Evolutionary conservation across 1,284 basidiomycete species (phyloP).

Genomic region (Neolentinus lepideus): DNA sequence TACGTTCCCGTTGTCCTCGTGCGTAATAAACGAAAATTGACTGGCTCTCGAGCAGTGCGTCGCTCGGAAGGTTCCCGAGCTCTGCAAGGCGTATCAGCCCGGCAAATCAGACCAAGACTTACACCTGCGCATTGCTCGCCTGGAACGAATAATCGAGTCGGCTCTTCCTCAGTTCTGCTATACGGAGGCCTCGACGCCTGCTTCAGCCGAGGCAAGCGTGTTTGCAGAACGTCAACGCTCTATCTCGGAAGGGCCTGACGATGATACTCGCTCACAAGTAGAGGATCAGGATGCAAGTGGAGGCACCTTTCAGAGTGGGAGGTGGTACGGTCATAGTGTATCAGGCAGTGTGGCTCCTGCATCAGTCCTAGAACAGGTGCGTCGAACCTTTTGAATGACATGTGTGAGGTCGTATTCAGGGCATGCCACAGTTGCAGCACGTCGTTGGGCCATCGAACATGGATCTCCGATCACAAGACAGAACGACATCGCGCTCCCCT

Average conservation of each 20-base stretch:
- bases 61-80: conserved; percentile 74
- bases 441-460: conserved; percentile 31
- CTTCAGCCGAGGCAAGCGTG: conserved; percentile 14
- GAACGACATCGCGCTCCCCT: not conserved
- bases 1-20: conserved; percentile 24
- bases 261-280: conserved; percentile 56
- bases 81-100: conserved; percentile 80
- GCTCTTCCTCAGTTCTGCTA: conserved; percentile 67
- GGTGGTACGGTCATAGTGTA: conserved; percentile 79
- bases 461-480: not conserved
- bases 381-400: conserved; percentile 11
- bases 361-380: conserved; percentile 71
- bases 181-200: conserved; percentile 26
- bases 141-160: conserved; percentile 73
- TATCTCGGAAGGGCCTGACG: conserved; percentile 43
- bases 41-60: conserved; percentile 44
- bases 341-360: conserved; percentile 71
- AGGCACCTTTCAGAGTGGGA: conserved; percentile 74
- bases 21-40: not conserved
- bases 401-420: not conserved
- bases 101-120: conserved; percentile 79
- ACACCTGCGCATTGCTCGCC: conserved; percentile 57
- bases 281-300: conserved; percentile 69
- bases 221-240: conserved; percentile 28
- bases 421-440: conserved; percentile 48